Percentiles rank a stretch among this genome's conserved stretches.
Conservation (phyloP, 805 yeast genomes). For the Zygotorulaspora sp. region DNA sequence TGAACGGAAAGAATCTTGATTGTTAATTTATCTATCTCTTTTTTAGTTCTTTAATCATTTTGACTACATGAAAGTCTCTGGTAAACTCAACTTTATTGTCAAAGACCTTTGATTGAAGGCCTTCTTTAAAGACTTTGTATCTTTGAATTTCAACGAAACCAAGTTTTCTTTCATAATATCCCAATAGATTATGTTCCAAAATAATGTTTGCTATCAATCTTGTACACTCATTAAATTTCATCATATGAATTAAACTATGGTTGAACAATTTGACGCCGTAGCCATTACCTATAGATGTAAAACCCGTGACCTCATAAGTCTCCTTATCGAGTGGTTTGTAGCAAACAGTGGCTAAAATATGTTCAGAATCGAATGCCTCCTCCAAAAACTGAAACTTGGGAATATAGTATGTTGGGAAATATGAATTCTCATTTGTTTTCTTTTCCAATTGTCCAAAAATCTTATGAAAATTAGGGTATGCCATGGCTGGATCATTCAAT, state of each 20-base stretch:
- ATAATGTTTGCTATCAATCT: slow-evolving; percentile 42
- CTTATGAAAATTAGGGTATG: not conserved
- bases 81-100: slow-evolving; percentile 40
- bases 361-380: slow-evolving; percentile 15
- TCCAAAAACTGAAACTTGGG: slow-evolving; percentile 15
- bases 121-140: slow-evolving; percentile 25
- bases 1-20: too few species aligned
- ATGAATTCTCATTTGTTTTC: slow-evolving; percentile 11
- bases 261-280: slow-evolving; percentile 16
- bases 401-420: slow-evolving; percentile 6
- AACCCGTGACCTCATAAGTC: slow-evolving; percentile 46
- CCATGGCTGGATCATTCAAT: slow-evolving; percentile 12
- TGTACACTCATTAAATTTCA: slow-evolving; percentile 33
- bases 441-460: slow-evolving; percentile 2
- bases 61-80: slow-evolving; percentile 40
- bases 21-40: too few species aligned
- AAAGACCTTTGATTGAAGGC: slow-evolving; percentile 24
- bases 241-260: slow-evolving; percentile 20
- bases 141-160: slow-evolving; percentile 35
- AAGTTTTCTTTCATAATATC: slow-evolving; percentile 41
- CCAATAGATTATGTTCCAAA: slow-evolving; percentile 45
- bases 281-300: slow-evolving; percentile 42
- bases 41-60: too few species aligned
- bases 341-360: slow-evolving; percentile 37
- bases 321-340: slow-evolving; percentile 28